Percentiles rank a stretch among this genome's conserved stretches.
These are phyloP conservation scores for Boletus insuetus DNA, from an alignment of 768 basidiomycete species.

Conservation along the genomic window DNA sequence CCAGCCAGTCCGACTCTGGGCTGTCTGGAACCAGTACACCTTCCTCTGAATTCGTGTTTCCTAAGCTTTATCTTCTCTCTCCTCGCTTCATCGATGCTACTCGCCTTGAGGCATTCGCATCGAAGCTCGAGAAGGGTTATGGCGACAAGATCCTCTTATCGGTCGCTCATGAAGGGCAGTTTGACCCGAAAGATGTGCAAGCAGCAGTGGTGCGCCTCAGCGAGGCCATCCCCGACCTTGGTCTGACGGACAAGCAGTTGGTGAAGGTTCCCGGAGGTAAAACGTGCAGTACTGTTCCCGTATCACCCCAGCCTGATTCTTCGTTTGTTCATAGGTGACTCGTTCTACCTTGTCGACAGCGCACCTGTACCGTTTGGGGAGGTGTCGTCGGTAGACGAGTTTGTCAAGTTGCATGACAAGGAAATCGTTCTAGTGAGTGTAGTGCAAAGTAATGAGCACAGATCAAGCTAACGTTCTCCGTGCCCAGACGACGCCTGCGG, in stretches of 20 bases:
- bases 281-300: neutral
- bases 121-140: constrained; percentile 27
- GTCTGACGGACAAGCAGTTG: constrained; percentile 8
- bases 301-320: neutral
- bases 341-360: constrained; percentile 20
- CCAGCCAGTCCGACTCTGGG: constrained; percentile 14
- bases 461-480: too few species aligned
- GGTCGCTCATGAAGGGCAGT: constrained; percentile 14
- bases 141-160: constrained; percentile 26
- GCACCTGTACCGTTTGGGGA: constrained; percentile 8
- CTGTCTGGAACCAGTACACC: constrained; percentile 25
- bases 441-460: neutral
- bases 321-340: neutral
- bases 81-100: constrained; percentile 11
- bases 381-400: constrained; percentile 12
- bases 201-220: constrained; percentile 7
- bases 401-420: constrained; percentile 9
- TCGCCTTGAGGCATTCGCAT: constrained; percentile 15
- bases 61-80: constrained; percentile 26
- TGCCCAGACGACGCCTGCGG: constrained; percentile 39
- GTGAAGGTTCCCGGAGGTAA: constrained; percentile 23
- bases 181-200: constrained; percentile 9
- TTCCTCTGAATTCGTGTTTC: constrained; percentile 19
- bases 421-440: constrained; percentile 14
- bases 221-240: constrained; percentile 12